Evolutionary conservation across 2,329 filamentous ascomycete genomes (phyloP), one percentile per base, ranked within the genome.

Genomic region (Arthroderma sp.): DNA sequence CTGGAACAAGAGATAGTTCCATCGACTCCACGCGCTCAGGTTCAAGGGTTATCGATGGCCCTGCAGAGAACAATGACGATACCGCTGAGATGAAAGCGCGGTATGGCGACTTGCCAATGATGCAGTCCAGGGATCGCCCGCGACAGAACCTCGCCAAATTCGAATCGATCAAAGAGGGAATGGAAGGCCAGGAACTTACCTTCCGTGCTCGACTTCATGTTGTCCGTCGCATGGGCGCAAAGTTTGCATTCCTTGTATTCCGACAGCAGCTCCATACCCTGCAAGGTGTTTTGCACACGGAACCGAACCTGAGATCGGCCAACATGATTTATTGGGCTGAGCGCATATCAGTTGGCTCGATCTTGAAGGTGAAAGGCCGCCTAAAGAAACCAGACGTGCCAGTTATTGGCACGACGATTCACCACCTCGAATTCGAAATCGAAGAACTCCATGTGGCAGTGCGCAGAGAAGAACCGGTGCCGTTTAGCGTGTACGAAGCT

Each of bases 241-340:
- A 87, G 63, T 77, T 95, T 35, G 87, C 89, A 65, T 95, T 95
- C 71, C 75, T 95, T 44, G 81, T 95, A 59, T 86, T 95, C 67
- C 85, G 91, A 57, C 88, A 95, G 72, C 86, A 91, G 72, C 83
- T 87, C 11, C 79, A 81, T 62, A 93, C 89, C 23, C 82, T 95
- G 55, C 91, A 96, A 71, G 90, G 88, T 61, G 87, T 95, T 2
- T 76, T 96, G 41, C 76, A 82, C 21, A 74, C 77, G 60, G 76
- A 80, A 62, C 75, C 83, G 62, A 80, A 82, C 5, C 75, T 76
- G 52, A 78, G 87, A 9, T 85, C 86, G 1, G 79, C 83, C 58
- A 80, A 86, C 65, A 91, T 95, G 79, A 78, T 95, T 28, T 85
- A 87, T 67, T 95, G 89, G 87, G 87, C 88, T 2, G 87, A 94